These are phyloP conservation scores for Kondoa malvinella DNA, from an alignment of 768 basidiomycete species.

Conservation along the genomic window DNA sequence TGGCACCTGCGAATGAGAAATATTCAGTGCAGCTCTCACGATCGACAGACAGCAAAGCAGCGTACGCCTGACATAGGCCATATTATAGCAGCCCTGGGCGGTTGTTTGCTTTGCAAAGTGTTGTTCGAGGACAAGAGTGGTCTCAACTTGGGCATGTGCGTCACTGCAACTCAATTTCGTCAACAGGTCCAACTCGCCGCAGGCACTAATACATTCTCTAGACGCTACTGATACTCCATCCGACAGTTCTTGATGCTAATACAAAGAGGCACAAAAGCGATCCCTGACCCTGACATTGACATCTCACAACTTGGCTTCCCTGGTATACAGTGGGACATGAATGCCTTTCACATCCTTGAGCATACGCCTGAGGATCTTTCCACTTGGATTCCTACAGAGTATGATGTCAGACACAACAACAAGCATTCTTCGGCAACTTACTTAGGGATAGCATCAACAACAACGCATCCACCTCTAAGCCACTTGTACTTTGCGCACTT, in stretches of 20 bases:
- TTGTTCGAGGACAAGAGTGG: too few relatives aligned
- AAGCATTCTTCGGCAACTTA: neutral
- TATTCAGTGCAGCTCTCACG: too few relatives aligned
- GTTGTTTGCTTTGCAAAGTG: neutral
- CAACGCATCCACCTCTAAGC: slow-evolving; percentile 26
- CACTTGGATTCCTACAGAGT: neutral
- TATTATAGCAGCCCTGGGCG: neutral
- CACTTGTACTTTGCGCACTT: slow-evolving; percentile 28
- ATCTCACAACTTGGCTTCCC: neutral
- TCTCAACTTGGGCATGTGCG: too few relatives aligned
- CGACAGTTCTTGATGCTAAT: too few relatives aligned
- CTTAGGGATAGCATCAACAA: slow-evolving; percentile 25
- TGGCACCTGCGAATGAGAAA: too few relatives aligned
- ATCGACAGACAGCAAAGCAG: neutral
- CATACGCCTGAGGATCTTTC: slow-evolving; percentile 5
- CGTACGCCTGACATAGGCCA: neutral
- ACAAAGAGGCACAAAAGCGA: neutral
- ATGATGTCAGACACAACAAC: neutral
- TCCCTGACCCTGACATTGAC: neutral
- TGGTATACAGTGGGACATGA: slow-evolving; percentile 8
- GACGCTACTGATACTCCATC: too few relatives aligned
- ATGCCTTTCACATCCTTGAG: slow-evolving; percentile 24
- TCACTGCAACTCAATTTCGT: too few relatives aligned
- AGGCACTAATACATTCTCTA: too few relatives aligned
- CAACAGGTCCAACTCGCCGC: too few relatives aligned